Evolutionary conservation across 805 yeast genomes (phyloP).

Genomic region (Suhomyces sp.): DNA sequence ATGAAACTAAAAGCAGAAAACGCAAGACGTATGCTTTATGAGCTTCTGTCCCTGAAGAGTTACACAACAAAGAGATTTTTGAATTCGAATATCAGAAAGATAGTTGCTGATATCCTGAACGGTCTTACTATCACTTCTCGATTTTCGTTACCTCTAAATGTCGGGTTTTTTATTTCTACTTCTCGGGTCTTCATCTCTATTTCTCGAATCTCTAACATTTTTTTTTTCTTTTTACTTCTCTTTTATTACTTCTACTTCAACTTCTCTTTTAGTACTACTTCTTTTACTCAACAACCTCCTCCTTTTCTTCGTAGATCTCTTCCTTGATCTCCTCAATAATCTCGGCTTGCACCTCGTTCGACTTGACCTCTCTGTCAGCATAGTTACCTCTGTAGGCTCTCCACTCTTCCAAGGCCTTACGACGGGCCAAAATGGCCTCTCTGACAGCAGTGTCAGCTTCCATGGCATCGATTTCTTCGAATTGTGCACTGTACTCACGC

Average conservation of each 20-base stretch:
- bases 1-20: too few species aligned
- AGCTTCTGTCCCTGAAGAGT: too few species aligned
- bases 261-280: not conserved
- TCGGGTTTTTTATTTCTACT: too few species aligned
- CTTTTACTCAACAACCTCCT: slow-evolving; percentile 54
- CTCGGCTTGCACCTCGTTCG: slow-evolving; percentile 51
- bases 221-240: too few species aligned
- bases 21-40: too few species aligned
- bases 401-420: slow-evolving; percentile 85
- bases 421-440: slow-evolving; percentile 82
- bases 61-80: too few species aligned
- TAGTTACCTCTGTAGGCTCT: slow-evolving; percentile 61
- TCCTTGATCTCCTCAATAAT: slow-evolving; percentile 74
- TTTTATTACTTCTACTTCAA: not conserved
- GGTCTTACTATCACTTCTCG: too few species aligned
- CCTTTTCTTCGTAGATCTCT: slow-evolving; percentile 67
- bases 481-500: slow-evolving; percentile 85
- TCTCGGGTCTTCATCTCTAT: too few species aligned
- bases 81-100: too few species aligned
- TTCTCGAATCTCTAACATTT: too few species aligned
- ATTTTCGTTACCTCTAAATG: too few species aligned
- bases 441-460: slow-evolving; percentile 90
- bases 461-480: slow-evolving; percentile 93
- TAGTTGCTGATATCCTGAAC: too few species aligned
- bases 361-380: slow-evolving; percentile 34